Evolutionary conservation across 805 yeast species (phyloP), one percentile per base, ranked within the genome.

Genomic region (Lipomyces kockii): DNA sequence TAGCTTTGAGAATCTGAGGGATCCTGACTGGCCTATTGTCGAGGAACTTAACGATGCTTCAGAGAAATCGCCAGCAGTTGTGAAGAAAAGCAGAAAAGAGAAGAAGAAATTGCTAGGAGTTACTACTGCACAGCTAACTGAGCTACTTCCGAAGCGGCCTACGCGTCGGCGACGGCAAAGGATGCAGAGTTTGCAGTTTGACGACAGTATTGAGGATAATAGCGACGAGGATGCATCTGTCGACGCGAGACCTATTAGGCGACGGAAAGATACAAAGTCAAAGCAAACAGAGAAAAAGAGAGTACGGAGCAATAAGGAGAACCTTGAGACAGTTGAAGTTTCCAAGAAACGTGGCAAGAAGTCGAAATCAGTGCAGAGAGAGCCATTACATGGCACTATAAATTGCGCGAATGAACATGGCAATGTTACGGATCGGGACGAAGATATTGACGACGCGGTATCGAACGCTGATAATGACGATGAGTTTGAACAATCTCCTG

Each of bases 121-220:
- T 6, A 65, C 68, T 11, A 66, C 69, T 11, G 69, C 65, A 14
- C 69, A 66, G 58, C 37, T 66, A 14, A 62, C 69, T 43, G 63
- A 64, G 20, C 27, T 66, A 14, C 51, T 66, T 2, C 69, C 69
- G n/a, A 58, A 57, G 14, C 49, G 62, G 20, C 17, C 37, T n/a
- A 9, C 29, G 52, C 25, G n/a, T 34, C 39, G 46, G 55, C 37
- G 60, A 56, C 35, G 34, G 59, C 39, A 58, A 57, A 37, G 39
- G 59, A 20, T n/a, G 52, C 22, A 39, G 57, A 20, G 55, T 54
- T 20, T 61, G 62, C 14, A 65, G 51, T 56, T 43, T 32, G 54
- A 58, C 49, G 61, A 17, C 14, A 49, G 53, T 3, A 37, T 20
- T 7, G 57, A 37, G 8, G 66, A n/a, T 14, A 25, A n/a, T 20